Percentiles rank a stretch among this genome's conserved stretches.
phyloP scores from a whole-genome alignment of 2,329 filamentous ascomycete genomes.

The Trichoderma atrobrunneum region DNA sequence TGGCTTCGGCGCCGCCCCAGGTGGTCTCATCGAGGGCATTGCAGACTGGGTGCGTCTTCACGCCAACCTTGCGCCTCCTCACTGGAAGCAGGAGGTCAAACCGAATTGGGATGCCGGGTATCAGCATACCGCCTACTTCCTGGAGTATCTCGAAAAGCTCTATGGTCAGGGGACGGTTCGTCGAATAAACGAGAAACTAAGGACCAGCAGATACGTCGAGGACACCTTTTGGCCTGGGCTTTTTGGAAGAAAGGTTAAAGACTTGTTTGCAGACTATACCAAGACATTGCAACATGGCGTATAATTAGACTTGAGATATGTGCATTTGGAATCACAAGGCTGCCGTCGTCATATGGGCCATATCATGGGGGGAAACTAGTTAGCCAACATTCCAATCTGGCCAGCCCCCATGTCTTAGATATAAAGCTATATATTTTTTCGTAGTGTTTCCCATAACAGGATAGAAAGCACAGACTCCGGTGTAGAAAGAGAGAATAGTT shows the following conservation, averaged over 20 bases:
- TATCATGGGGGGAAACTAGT: background rate
- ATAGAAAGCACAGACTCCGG: background rate
- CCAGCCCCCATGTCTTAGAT: background rate
- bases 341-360: background rate
- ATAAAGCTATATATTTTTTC: background rate
- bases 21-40: constrained; percentile 84
- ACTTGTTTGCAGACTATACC: constrained; percentile 74
- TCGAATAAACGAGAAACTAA: constrained; percentile 65
- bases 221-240: constrained; percentile 65
- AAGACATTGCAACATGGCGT: constrained; percentile 25
- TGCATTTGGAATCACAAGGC: background rate
- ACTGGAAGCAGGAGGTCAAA: constrained; percentile 66
- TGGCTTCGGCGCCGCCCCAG: constrained; percentile 58
- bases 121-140: constrained; percentile 85
- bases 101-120: constrained; percentile 86
- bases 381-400: background rate
- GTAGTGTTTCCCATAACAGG: background rate
- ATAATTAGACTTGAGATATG: too few species aligned
- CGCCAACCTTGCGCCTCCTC: constrained; percentile 69
- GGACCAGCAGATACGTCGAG: constrained; percentile 62
- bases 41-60: constrained; percentile 88
- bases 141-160: constrained; percentile 75
- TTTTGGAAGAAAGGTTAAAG: constrained; percentile 61
- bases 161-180: constrained; percentile 60
- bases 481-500: background rate